A percentile compares a stretch with the other conserved stretches of the same genome.
These are phyloP conservation scores for Globisporangium echinulatum DNA, from an alignment of 352 stramenopile genomes.

Conservation along the genomic window DNA sequence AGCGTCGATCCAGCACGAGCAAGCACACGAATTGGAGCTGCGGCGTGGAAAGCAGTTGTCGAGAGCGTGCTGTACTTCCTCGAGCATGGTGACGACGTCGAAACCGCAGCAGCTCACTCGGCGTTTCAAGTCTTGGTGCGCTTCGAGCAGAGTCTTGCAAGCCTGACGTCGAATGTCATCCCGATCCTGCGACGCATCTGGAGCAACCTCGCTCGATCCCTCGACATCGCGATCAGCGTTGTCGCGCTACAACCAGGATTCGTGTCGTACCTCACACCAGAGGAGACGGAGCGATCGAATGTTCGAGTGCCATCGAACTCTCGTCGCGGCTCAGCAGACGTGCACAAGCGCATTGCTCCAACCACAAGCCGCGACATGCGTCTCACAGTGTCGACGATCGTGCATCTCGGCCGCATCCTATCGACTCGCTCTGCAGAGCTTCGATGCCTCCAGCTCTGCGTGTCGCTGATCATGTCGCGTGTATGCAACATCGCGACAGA, in stretches of 20 bases:
- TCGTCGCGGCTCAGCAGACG: background rate
- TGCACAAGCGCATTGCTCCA: background rate
- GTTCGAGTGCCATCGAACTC: background rate
- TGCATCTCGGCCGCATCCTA: constrained; percentile 6
- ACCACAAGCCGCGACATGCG: constrained; percentile 1
- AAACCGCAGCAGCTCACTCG: constrained; percentile 5
- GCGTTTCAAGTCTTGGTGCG: constrained; percentile 5
- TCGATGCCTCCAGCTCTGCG: constrained; percentile 1
- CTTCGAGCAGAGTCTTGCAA: background rate
- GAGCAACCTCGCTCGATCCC: background rate
- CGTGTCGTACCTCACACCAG: constrained; percentile 1
- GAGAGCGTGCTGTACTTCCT: constrained; percentile 12
- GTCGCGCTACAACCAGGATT: background rate
- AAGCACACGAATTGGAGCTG: background rate
- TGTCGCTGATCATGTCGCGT: constrained; percentile 9
- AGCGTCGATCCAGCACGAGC: background rate
- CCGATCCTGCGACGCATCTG: constrained; percentile 10
- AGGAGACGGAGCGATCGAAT: background rate
- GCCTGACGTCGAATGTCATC: background rate
- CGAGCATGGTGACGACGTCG: background rate
- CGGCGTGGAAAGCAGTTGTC: constrained; percentile 6
- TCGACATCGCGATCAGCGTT: constrained; percentile 1
- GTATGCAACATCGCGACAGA: constrained; percentile 7
- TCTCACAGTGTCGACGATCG: background rate
- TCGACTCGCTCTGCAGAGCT: background rate